phyloP scores from a whole-genome alignment of 768 basidiomycete genomes.

The Tricholoma hemisulphureum region DNA sequence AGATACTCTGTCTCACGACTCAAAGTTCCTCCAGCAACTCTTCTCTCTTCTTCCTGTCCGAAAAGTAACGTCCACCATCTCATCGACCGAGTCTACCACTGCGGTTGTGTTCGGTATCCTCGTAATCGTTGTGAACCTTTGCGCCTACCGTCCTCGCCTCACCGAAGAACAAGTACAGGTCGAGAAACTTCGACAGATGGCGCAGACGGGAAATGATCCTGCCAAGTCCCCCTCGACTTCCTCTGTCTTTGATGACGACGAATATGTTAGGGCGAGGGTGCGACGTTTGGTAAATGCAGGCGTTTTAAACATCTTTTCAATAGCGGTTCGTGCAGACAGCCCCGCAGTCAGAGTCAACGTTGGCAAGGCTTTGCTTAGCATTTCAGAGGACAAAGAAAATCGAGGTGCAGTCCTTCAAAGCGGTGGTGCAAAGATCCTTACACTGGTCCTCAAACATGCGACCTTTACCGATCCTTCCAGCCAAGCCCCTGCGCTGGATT shows the following conservation, averaged over 20 bases:
- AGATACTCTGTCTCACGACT: constrained; percentile 54
- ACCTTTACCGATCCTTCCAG: constrained; percentile 30
- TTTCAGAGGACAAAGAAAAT: constrained; percentile 76
- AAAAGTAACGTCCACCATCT: constrained; percentile 29
- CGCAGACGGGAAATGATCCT: constrained; percentile 40
- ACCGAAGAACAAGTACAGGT: constrained; percentile 83
- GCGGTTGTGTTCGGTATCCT: constrained; percentile 77
- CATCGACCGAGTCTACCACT: constrained; percentile 34
- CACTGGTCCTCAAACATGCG: constrained; percentile 52
- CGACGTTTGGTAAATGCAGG: constrained; percentile 59
- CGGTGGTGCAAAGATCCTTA: constrained; percentile 72
- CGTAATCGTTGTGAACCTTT: constrained; percentile 73
- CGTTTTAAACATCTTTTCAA: constrained; percentile 59
- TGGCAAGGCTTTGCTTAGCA: constrained; percentile 62
- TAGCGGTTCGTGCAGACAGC: constrained; percentile 62
- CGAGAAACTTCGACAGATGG: constrained; percentile 75
- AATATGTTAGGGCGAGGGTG: constrained; percentile 60
- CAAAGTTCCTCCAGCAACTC: constrained; percentile 53
- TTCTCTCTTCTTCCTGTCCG: constrained; percentile 56
- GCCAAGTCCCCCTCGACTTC: constrained; percentile 27
- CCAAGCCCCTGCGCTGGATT: constrained; percentile 34
- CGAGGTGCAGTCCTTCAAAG: constrained; percentile 74
- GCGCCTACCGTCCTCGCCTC: constrained; percentile 64
- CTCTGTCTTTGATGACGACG: constrained; percentile 60
- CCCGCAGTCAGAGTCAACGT: constrained; percentile 54